Evolutionary conservation across 1,284 basidiomycete species (phyloP).

Genomic region (Melampsora larici-populina): DNA sequence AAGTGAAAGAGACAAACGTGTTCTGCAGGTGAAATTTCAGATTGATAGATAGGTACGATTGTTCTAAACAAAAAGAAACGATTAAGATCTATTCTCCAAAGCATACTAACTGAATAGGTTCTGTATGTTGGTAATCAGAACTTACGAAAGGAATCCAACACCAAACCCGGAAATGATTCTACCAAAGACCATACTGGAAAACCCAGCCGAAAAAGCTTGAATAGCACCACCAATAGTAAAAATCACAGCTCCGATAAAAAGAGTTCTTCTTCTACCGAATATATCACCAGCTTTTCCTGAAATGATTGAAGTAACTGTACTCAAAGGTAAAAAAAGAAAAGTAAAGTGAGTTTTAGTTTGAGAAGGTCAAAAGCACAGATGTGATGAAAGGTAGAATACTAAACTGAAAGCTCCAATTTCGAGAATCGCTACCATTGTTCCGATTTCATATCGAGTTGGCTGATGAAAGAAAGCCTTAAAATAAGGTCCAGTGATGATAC

Average conservation of each 20-base stretch:
- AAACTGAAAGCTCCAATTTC: constrained; percentile 87
- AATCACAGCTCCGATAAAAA: constrained; percentile 78
- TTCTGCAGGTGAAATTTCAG: constrained; percentile 89
- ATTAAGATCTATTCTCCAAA: not conserved
- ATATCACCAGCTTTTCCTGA: constrained; percentile 83
- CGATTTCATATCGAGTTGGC: constrained; percentile 62
- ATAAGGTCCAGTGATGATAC: constrained; percentile 88
- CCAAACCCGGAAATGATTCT: constrained; percentile 85
- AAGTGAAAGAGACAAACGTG: constrained; percentile 63
- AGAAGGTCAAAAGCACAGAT: no score
- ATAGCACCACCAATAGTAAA: constrained; percentile 85
- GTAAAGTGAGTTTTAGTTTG: not conserved
- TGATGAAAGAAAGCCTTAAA: constrained; percentile 68
- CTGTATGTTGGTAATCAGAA: no score
- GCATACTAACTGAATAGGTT: not conserved
- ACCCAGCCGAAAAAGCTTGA: constrained; percentile 82
- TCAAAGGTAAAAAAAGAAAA: not conserved
- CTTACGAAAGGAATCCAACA: constrained; percentile 84
- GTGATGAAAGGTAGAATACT: no score
- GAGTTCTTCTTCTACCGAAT: constrained; percentile 79
- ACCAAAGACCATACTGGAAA: constrained; percentile 79
- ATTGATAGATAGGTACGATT: constrained; percentile 96
- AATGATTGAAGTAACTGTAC: constrained; percentile 77
- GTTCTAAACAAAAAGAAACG: constrained; percentile 61
- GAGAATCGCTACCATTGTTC: constrained; percentile 71